phyloP scores from a whole-genome alignment of 768 basidiomycete genomes.

The Amanita rubescens region DNA sequence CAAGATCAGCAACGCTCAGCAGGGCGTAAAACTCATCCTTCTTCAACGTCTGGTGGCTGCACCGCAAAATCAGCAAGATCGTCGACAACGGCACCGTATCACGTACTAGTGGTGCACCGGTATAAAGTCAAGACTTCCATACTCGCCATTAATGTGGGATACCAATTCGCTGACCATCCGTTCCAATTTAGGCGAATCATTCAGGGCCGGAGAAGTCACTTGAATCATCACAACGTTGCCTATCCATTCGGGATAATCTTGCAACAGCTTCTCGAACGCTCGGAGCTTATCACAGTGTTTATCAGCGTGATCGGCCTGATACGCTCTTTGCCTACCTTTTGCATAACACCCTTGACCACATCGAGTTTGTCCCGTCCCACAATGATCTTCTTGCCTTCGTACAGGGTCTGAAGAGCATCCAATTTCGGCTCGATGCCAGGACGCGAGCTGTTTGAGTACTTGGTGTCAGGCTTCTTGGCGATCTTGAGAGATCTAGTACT shows the following conservation, averaged over 20 bases:
- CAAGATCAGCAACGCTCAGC: conserved; percentile 87
- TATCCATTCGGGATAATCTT: conserved; percentile 93
- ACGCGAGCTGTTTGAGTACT: conserved; percentile 49
- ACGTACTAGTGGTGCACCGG: conserved; percentile 97
- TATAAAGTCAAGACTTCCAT: conserved; percentile 89
- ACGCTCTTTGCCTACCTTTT: conserved; percentile 57
- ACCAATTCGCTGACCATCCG: conserved; percentile 90
- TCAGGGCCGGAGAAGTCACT: conserved; percentile 89
- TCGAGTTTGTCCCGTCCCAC: conserved; percentile 97
- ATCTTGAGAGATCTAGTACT: conserved; percentile 19
- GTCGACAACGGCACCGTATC: not conserved
- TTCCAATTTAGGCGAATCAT: conserved; percentile 91
- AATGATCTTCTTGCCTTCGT: conserved; percentile 97
- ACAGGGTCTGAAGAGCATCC: conserved; percentile 72
- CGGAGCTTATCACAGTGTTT: conserved; percentile 52
- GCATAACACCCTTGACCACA: conserved; percentile 95
- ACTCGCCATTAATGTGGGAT: conserved; percentile 92
- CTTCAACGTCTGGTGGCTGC: conserved; percentile 92
- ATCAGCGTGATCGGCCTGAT: not conserved
- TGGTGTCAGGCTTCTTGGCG: too few relatives aligned
- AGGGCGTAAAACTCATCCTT: conserved; percentile 98
- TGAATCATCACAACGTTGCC: conserved; percentile 85
- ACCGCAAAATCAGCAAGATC: not conserved
- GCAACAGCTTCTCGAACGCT: conserved; percentile 90
- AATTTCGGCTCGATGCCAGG: conserved; percentile 89